Percentiles rank a stretch among this genome's conserved stretches.
Evolutionary conservation across 1,284 basidiomycete species (phyloP).

Genomic region (Ceratobasidium sp.): DNA sequence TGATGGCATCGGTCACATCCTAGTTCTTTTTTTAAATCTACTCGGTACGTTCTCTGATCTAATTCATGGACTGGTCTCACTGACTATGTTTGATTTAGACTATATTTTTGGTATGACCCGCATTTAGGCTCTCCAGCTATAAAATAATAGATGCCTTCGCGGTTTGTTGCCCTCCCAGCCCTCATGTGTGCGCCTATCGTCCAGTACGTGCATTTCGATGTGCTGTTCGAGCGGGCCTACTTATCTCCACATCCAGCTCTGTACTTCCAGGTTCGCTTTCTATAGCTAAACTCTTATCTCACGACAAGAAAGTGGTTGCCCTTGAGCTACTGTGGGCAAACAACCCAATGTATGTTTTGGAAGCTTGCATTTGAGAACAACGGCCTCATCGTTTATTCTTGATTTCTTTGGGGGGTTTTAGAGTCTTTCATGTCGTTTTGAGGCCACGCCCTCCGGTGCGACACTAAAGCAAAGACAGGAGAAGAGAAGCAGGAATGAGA

Average conservation of each 20-base stretch:
- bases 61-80: too few species aligned
- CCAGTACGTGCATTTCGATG: slow-evolving; percentile 53
- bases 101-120: slow-evolving; percentile 25
- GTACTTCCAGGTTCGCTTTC: slow-evolving; percentile 32
- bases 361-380: too few species aligned
- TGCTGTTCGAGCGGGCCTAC: not conserved
- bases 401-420: too few species aligned
- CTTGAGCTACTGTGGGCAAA: slow-evolving; percentile 55
- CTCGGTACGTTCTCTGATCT: too few species aligned
- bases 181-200: slow-evolving; percentile 60
- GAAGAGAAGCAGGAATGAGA: too few species aligned
- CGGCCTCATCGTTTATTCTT: too few species aligned
- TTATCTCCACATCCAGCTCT: not conserved
- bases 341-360: too few species aligned
- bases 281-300: slow-evolving; percentile 52
- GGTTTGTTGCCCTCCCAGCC: slow-evolving; percentile 62
- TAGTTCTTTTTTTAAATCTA: too few species aligned
- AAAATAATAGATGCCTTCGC: slow-evolving; percentile 58
- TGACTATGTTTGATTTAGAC: not conserved
- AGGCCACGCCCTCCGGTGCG: too few species aligned
- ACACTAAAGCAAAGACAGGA: too few species aligned
- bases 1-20: slow-evolving; percentile 60
- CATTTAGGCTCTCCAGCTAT: not conserved
- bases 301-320: slow-evolving; percentile 54
- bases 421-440: too few species aligned